phyloP scores from a whole-genome alignment of 1,284 basidiomycete species.

The Cryptococcus sp. region DNA sequence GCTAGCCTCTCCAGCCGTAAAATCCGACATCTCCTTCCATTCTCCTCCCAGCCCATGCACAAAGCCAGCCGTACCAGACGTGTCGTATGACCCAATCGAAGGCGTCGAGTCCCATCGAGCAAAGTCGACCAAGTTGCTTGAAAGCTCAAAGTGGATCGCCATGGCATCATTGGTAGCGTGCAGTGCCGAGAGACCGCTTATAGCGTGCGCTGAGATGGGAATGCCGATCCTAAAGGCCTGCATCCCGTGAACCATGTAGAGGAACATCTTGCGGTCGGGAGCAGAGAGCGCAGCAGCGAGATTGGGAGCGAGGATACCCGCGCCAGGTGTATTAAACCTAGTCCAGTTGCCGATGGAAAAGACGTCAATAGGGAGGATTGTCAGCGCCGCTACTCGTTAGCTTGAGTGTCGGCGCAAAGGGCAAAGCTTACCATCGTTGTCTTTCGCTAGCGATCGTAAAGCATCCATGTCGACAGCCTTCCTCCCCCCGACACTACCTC shows the following conservation, averaged over 20 bases:
- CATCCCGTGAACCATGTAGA: conserved; percentile 15
- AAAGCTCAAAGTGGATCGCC: conserved; percentile 17
- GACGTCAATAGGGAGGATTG: conserved; percentile 22
- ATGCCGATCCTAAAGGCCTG: conserved; percentile 14
- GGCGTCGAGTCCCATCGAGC: conserved; percentile 6
- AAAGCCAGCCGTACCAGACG: too few species aligned
- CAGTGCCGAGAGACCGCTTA: conserved; percentile 9
- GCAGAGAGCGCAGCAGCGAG: conserved; percentile 17
- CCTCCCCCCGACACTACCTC: neutral
- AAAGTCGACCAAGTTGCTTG: conserved; percentile 2
- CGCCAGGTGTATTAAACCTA: conserved; percentile 28
- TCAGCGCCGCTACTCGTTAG: conserved; percentile 14
- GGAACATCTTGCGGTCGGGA: conserved; percentile 2
- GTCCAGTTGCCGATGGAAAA: conserved; percentile 29
- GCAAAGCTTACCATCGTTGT: conserved; percentile 10
- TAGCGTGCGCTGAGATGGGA: conserved; percentile 2
- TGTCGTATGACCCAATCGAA: too few species aligned
- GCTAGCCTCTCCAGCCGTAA: conserved; percentile 23
- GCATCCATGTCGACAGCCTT: conserved; percentile 8
- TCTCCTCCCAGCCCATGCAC: neutral
- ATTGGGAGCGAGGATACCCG: conserved; percentile 15
- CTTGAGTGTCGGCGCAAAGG: neutral
- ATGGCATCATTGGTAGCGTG: conserved; percentile 17
- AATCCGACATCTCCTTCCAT: conserved; percentile 24
- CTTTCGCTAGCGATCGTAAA: conserved; percentile 7